Percentiles rank a stretch among this genome's conserved stretches.
phyloP scores from a whole-genome alignment of 1,284 basidiomycete genomes.

The Sanghuangporus baumii region DNA sequence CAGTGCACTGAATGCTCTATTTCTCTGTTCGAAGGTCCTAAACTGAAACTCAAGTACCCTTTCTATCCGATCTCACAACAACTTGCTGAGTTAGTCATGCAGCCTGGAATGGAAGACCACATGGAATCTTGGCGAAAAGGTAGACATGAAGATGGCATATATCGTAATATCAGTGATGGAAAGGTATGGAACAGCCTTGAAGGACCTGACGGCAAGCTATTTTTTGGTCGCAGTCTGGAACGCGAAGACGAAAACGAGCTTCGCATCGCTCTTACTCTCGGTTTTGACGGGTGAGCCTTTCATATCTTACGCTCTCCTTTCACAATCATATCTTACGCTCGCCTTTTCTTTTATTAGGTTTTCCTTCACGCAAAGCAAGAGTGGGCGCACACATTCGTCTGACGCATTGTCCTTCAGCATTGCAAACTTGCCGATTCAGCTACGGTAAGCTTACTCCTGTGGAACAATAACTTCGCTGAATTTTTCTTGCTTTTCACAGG shows the following conservation, averaged over 20 bases:
- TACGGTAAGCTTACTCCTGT: background rate
- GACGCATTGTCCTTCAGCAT: background rate
- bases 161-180: conserved; percentile 8
- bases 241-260: conserved; percentile 11
- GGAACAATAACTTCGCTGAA: background rate
- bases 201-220: conserved; percentile 14
- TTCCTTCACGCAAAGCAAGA: conserved; percentile 3
- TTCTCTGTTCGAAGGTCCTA: background rate
- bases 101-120: conserved; percentile 4
- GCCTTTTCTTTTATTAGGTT: background rate
- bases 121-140: conserved; percentile 3
- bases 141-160: background rate
- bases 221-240: conserved; percentile 12
- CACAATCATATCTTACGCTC: background rate
- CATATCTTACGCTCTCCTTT: background rate
- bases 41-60: background rate
- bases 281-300: conserved; percentile 15
- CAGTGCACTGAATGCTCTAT: background rate
- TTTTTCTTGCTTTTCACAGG: background rate
- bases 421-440: background rate
- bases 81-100: conserved; percentile 6
- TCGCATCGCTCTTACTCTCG: conserved; percentile 10
- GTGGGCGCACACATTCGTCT: conserved; percentile 1
- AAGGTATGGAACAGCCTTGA: conserved; percentile 15
- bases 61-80: background rate